A percentile compares a stretch with the other conserved stretches of the same genome.
Evolutionary conservation across 1,284 basidiomycete species (phyloP).

Genomic region (Trichosporon asahii): DNA sequence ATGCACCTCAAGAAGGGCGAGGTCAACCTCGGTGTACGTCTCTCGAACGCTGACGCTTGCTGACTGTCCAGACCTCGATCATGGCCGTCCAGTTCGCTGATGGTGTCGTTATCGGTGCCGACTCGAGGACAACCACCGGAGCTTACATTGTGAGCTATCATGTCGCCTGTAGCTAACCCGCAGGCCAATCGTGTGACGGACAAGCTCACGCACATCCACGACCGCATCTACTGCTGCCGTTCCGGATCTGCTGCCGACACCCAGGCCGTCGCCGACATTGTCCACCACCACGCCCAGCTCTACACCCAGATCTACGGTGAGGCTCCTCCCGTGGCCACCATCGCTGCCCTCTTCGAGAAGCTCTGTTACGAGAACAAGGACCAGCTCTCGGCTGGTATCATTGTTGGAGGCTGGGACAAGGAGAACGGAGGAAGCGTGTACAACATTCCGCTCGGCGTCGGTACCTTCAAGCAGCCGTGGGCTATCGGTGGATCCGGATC

Average conservation of each 20-base stretch:
- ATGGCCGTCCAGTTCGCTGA: constrained; percentile 98
- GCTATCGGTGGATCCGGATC: constrained; percentile 96
- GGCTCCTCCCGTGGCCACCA: constrained; percentile 74
- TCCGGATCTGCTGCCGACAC: constrained; percentile 98
- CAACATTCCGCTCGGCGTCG: constrained; percentile 92
- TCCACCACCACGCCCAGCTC: constrained; percentile 82
- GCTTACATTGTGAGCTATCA: constrained; percentile 75
- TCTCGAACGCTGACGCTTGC: neutral
- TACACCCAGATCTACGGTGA: constrained; percentile 63
- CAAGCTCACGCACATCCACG: constrained; percentile 94
- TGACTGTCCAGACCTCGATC: constrained; percentile 76
- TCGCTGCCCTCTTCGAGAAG: constrained; percentile 80
- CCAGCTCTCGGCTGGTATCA: constrained; percentile 83
- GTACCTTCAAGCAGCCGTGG: constrained; percentile 92
- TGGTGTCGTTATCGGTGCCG: constrained; percentile 94
- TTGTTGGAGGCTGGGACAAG: constrained; percentile 97
- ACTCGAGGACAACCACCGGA: constrained; percentile 94
- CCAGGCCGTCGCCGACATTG: constrained; percentile 90
- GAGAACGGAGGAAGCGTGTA: constrained; percentile 90
- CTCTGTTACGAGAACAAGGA: constrained; percentile 96
- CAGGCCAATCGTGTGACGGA: constrained; percentile 94
- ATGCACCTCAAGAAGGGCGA: constrained; percentile 76
- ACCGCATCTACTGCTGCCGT: constrained; percentile 98
- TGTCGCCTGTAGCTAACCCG: neutral
- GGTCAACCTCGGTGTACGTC: constrained; percentile 86